These are phyloP conservation scores for Lichtheimia corymbifera DNA, from an alignment of 371 early-diverging fungal genomes.

Conservation along the genomic window DNA sequence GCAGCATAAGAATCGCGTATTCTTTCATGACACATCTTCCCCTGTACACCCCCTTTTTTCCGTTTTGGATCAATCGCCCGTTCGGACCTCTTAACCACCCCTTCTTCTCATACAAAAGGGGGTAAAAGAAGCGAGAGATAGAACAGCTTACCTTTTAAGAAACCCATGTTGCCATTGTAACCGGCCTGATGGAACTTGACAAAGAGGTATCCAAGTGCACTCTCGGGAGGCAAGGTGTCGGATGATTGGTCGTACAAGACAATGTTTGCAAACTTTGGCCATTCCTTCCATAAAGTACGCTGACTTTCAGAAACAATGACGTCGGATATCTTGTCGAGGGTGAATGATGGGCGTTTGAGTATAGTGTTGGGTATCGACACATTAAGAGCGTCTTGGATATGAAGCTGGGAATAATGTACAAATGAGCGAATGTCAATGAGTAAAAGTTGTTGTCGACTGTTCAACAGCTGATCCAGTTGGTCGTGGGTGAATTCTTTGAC, in stretches of 20 bases:
- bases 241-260: slow-evolving; percentile 61
- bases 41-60: not conserved
- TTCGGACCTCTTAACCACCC: too few species aligned
- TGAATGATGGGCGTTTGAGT: slow-evolving; percentile 59
- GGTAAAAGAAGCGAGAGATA: too few species aligned
- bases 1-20: not conserved
- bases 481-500: slow-evolving; percentile 5
- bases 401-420: slow-evolving; percentile 46
- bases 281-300: slow-evolving; percentile 35
- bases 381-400: slow-evolving; percentile 49
- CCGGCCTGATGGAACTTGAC: slow-evolving; percentile 33
- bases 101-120: too few species aligned
- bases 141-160: slow-evolving; percentile 45
- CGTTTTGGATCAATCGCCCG: not conserved
- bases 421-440: slow-evolving; percentile 63
- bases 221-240: slow-evolving; percentile 35
- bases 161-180: slow-evolving; percentile 46
- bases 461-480: slow-evolving; percentile 9
- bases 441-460: slow-evolving; percentile 23
- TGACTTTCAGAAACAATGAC: slow-evolving; percentile 52
- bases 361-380: slow-evolving; percentile 64
- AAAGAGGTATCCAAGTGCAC: slow-evolving; percentile 45
- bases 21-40: slow-evolving; percentile 3
- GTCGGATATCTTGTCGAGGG: slow-evolving; percentile 56
- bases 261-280: slow-evolving; percentile 50